Conservation (phyloP, 2,329 filamentous ascomycete species). For the Colletotrichum theobromicola region DNA sequence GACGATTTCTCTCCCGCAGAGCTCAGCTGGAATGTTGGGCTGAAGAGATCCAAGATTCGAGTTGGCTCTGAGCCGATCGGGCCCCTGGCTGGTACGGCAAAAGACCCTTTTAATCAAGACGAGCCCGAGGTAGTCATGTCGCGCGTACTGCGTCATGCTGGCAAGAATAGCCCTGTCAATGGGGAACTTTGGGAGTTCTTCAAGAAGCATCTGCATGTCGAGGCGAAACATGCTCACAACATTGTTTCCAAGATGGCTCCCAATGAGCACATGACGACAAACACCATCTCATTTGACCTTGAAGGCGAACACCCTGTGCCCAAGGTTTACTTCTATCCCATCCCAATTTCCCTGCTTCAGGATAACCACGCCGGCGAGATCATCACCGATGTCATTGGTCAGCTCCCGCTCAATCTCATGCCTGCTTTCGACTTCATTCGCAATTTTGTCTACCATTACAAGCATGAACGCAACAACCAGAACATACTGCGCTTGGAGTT, state of each 20-base stretch:
- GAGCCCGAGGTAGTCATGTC: slow-evolving; percentile 23
- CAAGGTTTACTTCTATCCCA: slow-evolving; percentile 33
- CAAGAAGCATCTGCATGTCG: slow-evolving; percentile 21
- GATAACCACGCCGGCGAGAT: slow-evolving; percentile 5
- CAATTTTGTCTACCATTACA: slow-evolving; percentile 2
- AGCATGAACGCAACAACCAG: background rate
- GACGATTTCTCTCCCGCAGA: slow-evolving; percentile 42
- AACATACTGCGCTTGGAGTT: slow-evolving; percentile 24
- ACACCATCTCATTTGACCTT: slow-evolving; percentile 28
- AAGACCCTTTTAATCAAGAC: slow-evolving; percentile 28
- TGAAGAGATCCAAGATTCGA: slow-evolving; percentile 29
- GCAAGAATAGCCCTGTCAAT: background rate
- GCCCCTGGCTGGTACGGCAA: slow-evolving; percentile 26
- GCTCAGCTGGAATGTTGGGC: slow-evolving; percentile 39
- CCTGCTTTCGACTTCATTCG: slow-evolving; percentile 23
- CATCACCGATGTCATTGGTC: slow-evolving; percentile 1
- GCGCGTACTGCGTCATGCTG: slow-evolving; percentile 3
- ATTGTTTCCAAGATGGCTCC: slow-evolving; percentile 6
- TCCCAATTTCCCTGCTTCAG: slow-evolving; percentile 14
- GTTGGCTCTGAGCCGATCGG: slow-evolving; percentile 38
- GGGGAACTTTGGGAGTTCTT: slow-evolving; percentile 24
- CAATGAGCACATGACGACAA: slow-evolving; percentile 15
- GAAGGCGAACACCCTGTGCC: slow-evolving; percentile 11
- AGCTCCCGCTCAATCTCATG: slow-evolving; percentile 1
- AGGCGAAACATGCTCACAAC: background rate